Percentiles rank a stretch among this genome's conserved stretches.
Evolutionary conservation across 106 monocot species (phyloP).

Genomic region (Apostasia shenzhenica): DNA sequence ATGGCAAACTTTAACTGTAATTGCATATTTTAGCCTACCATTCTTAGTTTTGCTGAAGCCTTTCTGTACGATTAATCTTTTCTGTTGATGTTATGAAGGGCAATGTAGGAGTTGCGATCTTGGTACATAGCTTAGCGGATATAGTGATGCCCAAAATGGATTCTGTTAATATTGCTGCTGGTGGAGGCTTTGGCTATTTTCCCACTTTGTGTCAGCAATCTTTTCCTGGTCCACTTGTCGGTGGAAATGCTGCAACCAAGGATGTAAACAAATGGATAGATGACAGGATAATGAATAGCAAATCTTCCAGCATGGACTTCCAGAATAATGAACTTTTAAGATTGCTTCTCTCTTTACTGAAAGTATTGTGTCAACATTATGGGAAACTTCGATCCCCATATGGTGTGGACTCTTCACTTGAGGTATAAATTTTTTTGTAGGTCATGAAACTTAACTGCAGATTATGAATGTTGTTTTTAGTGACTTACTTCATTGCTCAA

Average conservation of each 20-base stretch:
- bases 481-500: not conserved
- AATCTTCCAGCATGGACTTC: constrained; percentile 39
- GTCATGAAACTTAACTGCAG: not conserved
- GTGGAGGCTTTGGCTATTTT: constrained; percentile 37
- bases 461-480: not conserved
- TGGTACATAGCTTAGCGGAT: constrained; percentile 64
- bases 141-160: constrained; percentile 38
- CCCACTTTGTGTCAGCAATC: constrained; percentile 58
- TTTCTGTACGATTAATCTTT: constrained; percentile 2
- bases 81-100: constrained; percentile 33
- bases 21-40: no score
- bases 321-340: constrained; percentile 53
- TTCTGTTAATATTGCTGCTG: constrained; percentile 7
- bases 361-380: constrained; percentile 77
- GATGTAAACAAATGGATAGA: constrained; percentile 96
- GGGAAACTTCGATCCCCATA: constrained; percentile 93
- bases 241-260: constrained; percentile 73
- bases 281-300: constrained; percentile 52
- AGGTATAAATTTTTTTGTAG: constrained; percentile 36
- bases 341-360: constrained; percentile 77
- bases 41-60: constrained; percentile 3
- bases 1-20: not conserved
- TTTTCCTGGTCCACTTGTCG: constrained; percentile 96
- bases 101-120: constrained; percentile 26
- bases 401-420: constrained; percentile 46